Conservation (phyloP, 495 filamentous ascomycete genomes). For the Polyplosphaeria fusca region DNA sequence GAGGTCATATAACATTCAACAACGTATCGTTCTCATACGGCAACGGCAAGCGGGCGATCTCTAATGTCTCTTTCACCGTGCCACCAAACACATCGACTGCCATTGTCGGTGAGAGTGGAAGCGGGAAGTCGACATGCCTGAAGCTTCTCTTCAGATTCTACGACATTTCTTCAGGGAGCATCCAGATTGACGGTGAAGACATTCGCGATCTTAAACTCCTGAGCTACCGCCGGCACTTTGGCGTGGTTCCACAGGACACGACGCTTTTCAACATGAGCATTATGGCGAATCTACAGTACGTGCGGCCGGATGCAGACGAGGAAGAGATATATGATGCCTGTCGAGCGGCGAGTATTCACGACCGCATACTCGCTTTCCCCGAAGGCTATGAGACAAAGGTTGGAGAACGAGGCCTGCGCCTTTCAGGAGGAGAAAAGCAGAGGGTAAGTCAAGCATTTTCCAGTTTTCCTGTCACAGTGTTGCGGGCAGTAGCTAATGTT, state of each 20-base stretch:
- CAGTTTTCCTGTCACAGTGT: not conserved
- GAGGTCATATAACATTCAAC: slow-evolving; percentile 15
- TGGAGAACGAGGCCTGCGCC: slow-evolving; percentile 37
- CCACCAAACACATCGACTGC: slow-evolving; percentile 27
- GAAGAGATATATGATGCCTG: slow-evolving; percentile 69
- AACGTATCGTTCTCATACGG: slow-evolving; percentile 30
- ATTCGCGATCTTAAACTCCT: slow-evolving; percentile 4
- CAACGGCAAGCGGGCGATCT: slow-evolving; percentile 7
- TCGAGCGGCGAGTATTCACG: slow-evolving; percentile 82
- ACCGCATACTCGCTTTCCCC: slow-evolving; percentile 59
- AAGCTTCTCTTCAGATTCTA: slow-evolving; percentile 35
- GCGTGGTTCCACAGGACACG: slow-evolving; percentile 80
- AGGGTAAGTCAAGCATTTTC: slow-evolving; percentile 34
- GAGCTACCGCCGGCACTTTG: slow-evolving; percentile 64
- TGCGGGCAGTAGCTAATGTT: too few relatives aligned
- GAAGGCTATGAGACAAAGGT: slow-evolving; percentile 40
- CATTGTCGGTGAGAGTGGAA: slow-evolving; percentile 32
- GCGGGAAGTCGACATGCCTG: slow-evolving; percentile 33
- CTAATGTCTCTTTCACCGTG: slow-evolving; percentile 18
- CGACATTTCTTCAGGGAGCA: slow-evolving; percentile 17
- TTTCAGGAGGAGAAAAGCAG: slow-evolving; percentile 41
- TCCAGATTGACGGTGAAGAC: slow-evolving; percentile 23
- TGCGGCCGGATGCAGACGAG: slow-evolving; percentile 58
- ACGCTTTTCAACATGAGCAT: slow-evolving; percentile 81
- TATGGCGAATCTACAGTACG: slow-evolving; percentile 73